phyloP scores from a whole-genome alignment of 2,329 filamentous ascomycete species.

The Gliomastix tumulicola region DNA sequence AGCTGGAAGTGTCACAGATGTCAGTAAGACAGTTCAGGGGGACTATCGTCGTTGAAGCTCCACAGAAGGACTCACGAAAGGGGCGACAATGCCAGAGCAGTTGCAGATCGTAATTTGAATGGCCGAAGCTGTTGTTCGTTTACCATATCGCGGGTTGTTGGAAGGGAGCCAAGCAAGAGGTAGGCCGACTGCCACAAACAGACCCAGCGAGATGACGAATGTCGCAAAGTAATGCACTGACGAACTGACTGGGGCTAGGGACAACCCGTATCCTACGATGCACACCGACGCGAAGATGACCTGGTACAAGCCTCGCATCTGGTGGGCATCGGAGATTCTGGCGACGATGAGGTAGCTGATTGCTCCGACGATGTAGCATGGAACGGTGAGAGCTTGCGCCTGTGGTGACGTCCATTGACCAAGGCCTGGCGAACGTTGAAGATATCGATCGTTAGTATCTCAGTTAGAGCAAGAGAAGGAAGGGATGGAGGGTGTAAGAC shows the following conservation, averaged over 20 bases:
- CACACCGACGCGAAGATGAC: neutral
- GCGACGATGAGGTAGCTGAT: conserved; percentile 50
- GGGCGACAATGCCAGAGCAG: neutral
- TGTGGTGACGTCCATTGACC: conserved; percentile 1
- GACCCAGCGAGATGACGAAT: conserved; percentile 5
- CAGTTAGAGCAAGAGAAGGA: too few species aligned
- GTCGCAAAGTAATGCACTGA: conserved; percentile 2
- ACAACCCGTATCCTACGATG: conserved; percentile 2
- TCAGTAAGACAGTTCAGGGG: neutral
- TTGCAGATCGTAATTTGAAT: conserved; percentile 3
- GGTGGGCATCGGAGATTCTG: conserved; percentile 43
- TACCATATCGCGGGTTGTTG: conserved; percentile 3
- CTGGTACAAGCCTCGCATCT: conserved; percentile 5
- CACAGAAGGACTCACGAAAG: conserved; percentile 10
- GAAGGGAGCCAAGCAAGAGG: conserved; percentile 4
- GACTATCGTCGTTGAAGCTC: neutral
- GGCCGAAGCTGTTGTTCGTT: neutral
- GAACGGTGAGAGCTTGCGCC: conserved; percentile 37
- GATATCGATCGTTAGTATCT: too few species aligned
- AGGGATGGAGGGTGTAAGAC: too few species aligned
- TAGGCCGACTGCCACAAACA: conserved; percentile 4
- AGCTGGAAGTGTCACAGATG: neutral
- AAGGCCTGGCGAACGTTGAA: neutral
- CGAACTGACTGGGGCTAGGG: neutral
- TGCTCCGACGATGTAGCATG: conserved; percentile 53